phyloP scores from a whole-genome alignment of 805 yeast genomes.

The Wickerhamomyces mucosus region DNA sequence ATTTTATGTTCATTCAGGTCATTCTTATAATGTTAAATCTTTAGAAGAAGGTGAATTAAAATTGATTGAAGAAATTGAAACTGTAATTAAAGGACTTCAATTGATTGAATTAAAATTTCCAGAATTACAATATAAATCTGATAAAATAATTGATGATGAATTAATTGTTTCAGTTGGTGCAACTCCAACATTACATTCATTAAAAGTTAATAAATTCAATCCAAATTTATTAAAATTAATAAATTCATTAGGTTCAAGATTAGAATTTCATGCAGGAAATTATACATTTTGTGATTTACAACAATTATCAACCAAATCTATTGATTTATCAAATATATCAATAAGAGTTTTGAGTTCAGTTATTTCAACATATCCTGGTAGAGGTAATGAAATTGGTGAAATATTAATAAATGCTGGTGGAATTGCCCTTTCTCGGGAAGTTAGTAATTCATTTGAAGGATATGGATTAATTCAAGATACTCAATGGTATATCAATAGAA shows the following conservation, averaged over 20 bases:
- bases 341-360: slow-evolving; percentile 49
- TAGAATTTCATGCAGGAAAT: slow-evolving; percentile 80
- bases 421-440: slow-evolving; percentile 57
- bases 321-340: slow-evolving; percentile 36
- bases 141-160: slow-evolving; percentile 26
- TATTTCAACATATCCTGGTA: slow-evolving; percentile 44
- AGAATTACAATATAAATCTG: too few species aligned
- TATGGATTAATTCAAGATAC: slow-evolving; percentile 38
- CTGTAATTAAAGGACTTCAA: slow-evolving; percentile 45
- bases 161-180: slow-evolving; percentile 68
- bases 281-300: slow-evolving; percentile 67
- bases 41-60: slow-evolving; percentile 36
- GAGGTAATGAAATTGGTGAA: slow-evolving; percentile 49
- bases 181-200: slow-evolving; percentile 69
- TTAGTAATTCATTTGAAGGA: slow-evolving; percentile 46
- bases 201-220: slow-evolving; percentile 20
- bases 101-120: slow-evolving; percentile 25
- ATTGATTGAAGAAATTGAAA: slow-evolving; percentile 46
- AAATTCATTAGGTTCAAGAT: slow-evolving; percentile 26
- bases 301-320: slow-evolving; percentile 62
- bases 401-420: slow-evolving; percentile 66
- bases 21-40: slow-evolving; percentile 46
- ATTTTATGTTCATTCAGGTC: slow-evolving; percentile 75
- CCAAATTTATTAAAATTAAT: slow-evolving; percentile 6
- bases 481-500: slow-evolving; percentile 55